Evolutionary conservation across 2,329 filamentous ascomycete genomes (phyloP).

Genomic region (Paramyrothecium roridum): DNA sequence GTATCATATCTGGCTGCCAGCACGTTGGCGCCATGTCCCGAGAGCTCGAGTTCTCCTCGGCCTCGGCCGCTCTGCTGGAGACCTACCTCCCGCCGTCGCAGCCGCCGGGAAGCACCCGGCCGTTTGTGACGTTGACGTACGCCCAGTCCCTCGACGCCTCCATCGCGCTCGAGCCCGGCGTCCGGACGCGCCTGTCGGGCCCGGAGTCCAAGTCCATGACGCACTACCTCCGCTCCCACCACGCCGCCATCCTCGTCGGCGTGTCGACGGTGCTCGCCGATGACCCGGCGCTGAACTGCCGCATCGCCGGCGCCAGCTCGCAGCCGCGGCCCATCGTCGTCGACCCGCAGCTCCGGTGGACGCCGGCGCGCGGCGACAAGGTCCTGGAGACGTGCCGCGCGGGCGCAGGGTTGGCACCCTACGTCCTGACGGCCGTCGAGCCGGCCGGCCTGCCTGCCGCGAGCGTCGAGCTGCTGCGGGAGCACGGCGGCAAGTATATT

Average conservation of each 20-base stretch:
- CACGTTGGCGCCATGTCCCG: conserved; percentile 24
- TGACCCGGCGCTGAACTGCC: conserved; percentile 81
- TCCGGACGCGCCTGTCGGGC: conserved; percentile 81
- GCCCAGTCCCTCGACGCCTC: conserved; percentile 85
- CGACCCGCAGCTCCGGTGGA: conserved; percentile 76
- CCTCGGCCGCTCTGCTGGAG: conserved; percentile 27
- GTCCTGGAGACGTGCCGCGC: conserved; percentile 62
- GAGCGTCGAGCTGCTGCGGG: conserved; percentile 38
- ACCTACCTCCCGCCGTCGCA: conserved; percentile 24
- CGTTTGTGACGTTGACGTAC: conserved; percentile 79
- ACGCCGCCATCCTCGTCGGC: conserved; percentile 83
- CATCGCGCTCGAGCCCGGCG: conserved; percentile 71
- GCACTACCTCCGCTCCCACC: conserved; percentile 78
- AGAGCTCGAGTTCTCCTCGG: conserved; percentile 26
- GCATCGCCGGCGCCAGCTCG: conserved; percentile 57
- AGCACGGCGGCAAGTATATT: conserved; percentile 52
- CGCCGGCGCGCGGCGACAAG: conserved; percentile 55
- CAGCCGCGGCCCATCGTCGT: conserved; percentile 82
- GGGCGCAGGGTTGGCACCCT: conserved; percentile 70
- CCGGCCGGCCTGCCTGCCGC: conserved; percentile 39
- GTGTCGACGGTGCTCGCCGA: conserved; percentile 82
- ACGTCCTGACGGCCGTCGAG: conserved; percentile 56
- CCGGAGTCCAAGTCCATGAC: conserved; percentile 87
- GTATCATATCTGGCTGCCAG: no score
- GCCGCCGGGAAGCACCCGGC: conserved; percentile 13